Evolutionary conservation across 192 early-diverging fungal species (phyloP).

Genomic region (Chytriomyces confervae): DNA sequence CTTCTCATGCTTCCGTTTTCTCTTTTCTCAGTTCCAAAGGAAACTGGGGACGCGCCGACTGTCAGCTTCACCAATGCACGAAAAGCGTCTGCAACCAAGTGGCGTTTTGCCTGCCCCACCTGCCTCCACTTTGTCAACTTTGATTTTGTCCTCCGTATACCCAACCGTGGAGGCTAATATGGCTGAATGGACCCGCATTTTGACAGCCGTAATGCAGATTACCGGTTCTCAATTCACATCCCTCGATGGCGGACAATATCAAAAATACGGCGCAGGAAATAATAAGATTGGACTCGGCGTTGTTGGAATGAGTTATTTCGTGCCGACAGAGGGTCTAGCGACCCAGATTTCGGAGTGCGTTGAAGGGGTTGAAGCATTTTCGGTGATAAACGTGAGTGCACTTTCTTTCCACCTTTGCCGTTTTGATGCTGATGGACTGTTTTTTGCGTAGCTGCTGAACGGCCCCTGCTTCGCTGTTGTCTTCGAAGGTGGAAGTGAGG

Average conservation of each 20-base stretch:
- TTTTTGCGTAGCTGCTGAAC: neutral
- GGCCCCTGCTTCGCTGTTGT: conserved; percentile 2
- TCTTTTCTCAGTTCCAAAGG: neutral
- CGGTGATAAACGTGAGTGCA: conserved; percentile 5
- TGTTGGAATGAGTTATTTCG: conserved; percentile 23
- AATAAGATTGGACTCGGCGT: neutral
- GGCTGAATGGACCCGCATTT: neutral
- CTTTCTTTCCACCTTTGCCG: neutral
- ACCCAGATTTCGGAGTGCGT: conserved; percentile 3
- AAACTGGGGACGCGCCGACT: conserved; percentile 7
- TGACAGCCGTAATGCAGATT: neutral
- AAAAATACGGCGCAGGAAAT: neutral
- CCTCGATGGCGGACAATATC: neutral
- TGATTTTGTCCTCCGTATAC: too few species aligned
- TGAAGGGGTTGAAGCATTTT: neutral
- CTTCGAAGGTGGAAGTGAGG: neutral
- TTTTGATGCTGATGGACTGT: neutral
- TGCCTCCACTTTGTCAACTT: neutral
- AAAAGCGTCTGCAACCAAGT: neutral
- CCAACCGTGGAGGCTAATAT: neutral
- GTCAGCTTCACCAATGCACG: neutral
- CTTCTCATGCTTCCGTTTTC: neutral
- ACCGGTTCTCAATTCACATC: neutral
- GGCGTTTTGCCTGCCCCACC: neutral
- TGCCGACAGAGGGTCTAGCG: neutral